These are phyloP conservation scores for Trichosporon inkin DNA, from an alignment of 1,284 basidiomycete species.

Conservation along the genomic window DNA sequence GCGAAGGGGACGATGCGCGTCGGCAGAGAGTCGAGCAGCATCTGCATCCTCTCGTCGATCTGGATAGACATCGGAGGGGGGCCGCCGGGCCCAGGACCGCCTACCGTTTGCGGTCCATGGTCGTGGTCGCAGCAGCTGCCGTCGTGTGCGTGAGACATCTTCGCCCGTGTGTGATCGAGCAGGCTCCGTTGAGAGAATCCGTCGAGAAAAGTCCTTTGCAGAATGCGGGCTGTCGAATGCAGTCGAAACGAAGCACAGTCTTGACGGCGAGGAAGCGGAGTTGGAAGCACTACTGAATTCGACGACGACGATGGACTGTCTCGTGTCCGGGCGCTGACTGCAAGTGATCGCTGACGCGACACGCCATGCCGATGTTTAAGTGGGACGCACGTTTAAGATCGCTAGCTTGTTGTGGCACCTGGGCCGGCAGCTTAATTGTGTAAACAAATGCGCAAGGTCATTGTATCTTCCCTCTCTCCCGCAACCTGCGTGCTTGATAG, in stretches of 20 bases:
- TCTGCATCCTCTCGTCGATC: conserved; percentile 39
- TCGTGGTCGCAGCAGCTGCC: conserved; percentile 14
- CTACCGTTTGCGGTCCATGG: conserved; percentile 12
- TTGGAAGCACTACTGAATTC: background rate
- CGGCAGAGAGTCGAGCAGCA: conserved; percentile 44
- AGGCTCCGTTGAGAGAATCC: background rate
- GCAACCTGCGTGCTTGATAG: background rate
- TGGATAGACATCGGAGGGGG: conserved; percentile 28
- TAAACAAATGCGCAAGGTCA: background rate
- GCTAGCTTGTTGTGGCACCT: background rate
- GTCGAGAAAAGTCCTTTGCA: background rate
- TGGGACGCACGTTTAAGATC: conserved; percentile 5
- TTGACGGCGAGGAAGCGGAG: background rate
- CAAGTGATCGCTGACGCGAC: background rate
- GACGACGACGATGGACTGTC: background rate
- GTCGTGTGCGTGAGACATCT: conserved; percentile 20
- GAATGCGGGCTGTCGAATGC: too few species aligned
- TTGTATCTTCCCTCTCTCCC: background rate
- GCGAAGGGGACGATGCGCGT: conserved; percentile 34
- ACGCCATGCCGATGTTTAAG: background rate
- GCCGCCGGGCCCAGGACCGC: conserved; percentile 11
- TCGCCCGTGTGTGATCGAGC: background rate
- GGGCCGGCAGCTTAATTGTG: background rate
- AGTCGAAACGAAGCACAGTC: background rate
- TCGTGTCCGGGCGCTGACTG: background rate